A percentile compares a stretch with the other conserved stretches of the same genome.
Conservation (phyloP, 1,139 yeast genomes). For the Tardiomyces blankii region DNA sequence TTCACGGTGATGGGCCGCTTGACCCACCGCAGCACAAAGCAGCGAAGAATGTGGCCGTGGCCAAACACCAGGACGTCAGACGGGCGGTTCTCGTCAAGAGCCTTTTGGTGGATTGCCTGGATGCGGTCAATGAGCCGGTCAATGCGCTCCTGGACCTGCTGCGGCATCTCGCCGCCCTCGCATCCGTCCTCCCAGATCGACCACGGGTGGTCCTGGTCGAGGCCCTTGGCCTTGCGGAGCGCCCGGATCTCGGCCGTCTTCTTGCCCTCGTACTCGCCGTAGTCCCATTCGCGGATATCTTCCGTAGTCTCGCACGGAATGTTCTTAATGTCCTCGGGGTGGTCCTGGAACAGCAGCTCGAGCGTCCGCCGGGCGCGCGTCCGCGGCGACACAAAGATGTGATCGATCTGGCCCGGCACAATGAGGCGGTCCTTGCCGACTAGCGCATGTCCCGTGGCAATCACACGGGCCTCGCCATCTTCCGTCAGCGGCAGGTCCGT, state of each 20-base stretch:
- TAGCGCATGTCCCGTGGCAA: slow-evolving; percentile 57
- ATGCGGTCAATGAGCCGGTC: slow-evolving; percentile 59
- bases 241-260: slow-evolving; percentile 53
- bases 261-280: slow-evolving; percentile 90
- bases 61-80: slow-evolving; percentile 78
- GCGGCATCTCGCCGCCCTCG: slow-evolving; percentile 70
- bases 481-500: slow-evolving; percentile 74
- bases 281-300: slow-evolving; percentile 84
- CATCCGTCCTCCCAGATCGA: slow-evolving; percentile 88
- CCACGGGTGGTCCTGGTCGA: slow-evolving; percentile 46
- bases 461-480: slow-evolving; percentile 69
- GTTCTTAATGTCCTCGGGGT: slow-evolving; percentile 29
- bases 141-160: slow-evolving; percentile 55
- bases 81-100: slow-evolving; percentile 40
- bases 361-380: slow-evolving; percentile 67
- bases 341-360: slow-evolving; percentile 39
- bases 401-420: slow-evolving; percentile 49
- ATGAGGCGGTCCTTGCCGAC: slow-evolving; percentile 53
- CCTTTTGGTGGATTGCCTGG: slow-evolving; percentile 48
- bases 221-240: slow-evolving; percentile 49
- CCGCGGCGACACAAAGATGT: slow-evolving; percentile 72
- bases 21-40: slow-evolving; percentile 85
- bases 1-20: slow-evolving; percentile 44
- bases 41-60: slow-evolving; percentile 87
- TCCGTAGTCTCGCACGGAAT: slow-evolving; percentile 31